These are phyloP conservation scores for Raffaelea arxii DNA, from an alignment of 2,329 filamentous ascomycete genomes.

Conservation along the genomic window DNA sequence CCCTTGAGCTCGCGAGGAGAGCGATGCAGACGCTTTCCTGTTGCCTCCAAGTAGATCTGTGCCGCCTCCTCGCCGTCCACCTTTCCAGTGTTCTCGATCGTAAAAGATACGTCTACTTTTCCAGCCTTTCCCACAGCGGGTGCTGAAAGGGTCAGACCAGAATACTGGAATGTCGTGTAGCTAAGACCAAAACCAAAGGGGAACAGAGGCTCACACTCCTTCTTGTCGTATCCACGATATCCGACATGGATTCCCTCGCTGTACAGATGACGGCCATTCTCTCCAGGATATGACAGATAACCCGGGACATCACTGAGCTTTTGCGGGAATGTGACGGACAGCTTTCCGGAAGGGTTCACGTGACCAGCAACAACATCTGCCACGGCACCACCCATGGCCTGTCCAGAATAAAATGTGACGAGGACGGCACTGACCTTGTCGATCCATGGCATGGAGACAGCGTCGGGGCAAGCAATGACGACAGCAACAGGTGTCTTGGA, in stretches of 20 bases:
- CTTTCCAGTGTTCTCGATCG: constrained; percentile 46
- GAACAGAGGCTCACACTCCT: constrained; percentile 55
- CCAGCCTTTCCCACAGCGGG: constrained; percentile 9
- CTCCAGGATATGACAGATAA: constrained; percentile 63
- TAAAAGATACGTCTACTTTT: constrained; percentile 33
- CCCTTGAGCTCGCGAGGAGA: constrained; percentile 4
- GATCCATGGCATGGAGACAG: constrained; percentile 63
- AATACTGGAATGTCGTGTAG: constrained; percentile 57
- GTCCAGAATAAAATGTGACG: constrained; percentile 61
- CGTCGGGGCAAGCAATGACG: constrained; percentile 57
- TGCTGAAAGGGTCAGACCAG: constrained; percentile 14
- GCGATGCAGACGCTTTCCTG: background rate
- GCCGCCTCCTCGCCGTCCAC: constrained; percentile 40
- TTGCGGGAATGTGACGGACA: constrained; percentile 58
- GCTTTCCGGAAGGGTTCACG: constrained; percentile 56
- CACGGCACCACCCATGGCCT: constrained; percentile 58
- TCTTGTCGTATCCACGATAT: constrained; percentile 70
- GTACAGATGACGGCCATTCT: constrained; percentile 44
- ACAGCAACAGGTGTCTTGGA: constrained; percentile 58
- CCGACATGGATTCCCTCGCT: constrained; percentile 74
- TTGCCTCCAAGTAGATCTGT: constrained; percentile 26
- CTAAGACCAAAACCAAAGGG: constrained; percentile 72
- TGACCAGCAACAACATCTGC: constrained; percentile 56
- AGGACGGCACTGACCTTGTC: constrained; percentile 54
- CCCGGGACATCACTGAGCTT: constrained; percentile 61